Evolutionary conservation across 495 filamentous ascomycete genomes (phyloP).

Genomic region (Talaromyces proteolyticus): DNA sequence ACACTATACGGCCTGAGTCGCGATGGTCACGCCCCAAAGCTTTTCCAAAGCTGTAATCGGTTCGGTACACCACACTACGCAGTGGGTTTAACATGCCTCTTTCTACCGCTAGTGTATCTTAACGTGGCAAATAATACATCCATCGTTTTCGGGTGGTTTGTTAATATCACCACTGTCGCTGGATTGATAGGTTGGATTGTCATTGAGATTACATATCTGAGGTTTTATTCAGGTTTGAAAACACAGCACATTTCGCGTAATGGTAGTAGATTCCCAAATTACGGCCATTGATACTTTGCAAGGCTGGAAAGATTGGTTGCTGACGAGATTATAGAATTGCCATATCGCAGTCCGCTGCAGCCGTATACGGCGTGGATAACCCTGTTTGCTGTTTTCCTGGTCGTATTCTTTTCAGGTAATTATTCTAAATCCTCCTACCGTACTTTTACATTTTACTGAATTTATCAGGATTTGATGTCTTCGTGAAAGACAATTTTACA

Average conservation of each 20-base stretch:
- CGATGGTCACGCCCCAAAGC: conserved; percentile 55
- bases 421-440: conserved; percentile 48
- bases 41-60: conserved; percentile 60
- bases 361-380: conserved; percentile 55
- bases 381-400: conserved; percentile 56
- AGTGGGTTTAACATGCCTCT: conserved; percentile 52
- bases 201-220: conserved; percentile 52
- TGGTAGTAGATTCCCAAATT: no score
- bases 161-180: conserved; percentile 59
- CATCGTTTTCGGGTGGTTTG: conserved; percentile 53
- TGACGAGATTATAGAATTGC: background rate
- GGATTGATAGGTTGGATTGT: conserved; percentile 65
- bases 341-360: conserved; percentile 39
- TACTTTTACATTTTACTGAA: background rate
- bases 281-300: background rate
- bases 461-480: background rate
- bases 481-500: conserved; percentile 34
- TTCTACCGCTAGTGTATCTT: conserved; percentile 71
- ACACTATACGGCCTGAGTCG: conserved; percentile 67
- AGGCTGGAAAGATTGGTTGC: background rate
- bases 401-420: conserved; percentile 64
- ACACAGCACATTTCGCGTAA: conserved; percentile 49
- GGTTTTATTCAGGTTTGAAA: conserved; percentile 53
- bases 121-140: conserved; percentile 64
- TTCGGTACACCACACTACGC: conserved; percentile 73